Base-by-base conservation (phyloP, 2,329 filamentous ascomycete genomes). In the Neurospora crassa region DNA sequence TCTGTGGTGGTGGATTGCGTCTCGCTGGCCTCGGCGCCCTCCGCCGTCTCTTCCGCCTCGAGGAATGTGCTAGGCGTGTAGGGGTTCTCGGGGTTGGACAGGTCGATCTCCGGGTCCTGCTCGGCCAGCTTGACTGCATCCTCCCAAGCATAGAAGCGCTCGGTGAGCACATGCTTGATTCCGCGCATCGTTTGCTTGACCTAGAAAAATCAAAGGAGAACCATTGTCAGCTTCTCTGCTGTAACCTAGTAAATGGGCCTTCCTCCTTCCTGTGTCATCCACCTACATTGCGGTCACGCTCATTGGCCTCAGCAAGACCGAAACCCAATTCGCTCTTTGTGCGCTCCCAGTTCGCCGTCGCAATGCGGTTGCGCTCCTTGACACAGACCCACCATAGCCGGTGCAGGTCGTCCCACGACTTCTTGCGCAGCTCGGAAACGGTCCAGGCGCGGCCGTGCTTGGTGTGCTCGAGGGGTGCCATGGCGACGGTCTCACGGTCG, bases 361-460 rank as follows among this genome's bases (percentile, higher is more conserved):
- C 86, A 76, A 98, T 88, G 76, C 92, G 88, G 82, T 99, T 99
- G 77, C 92, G 86, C 83, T 99, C 96, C 83, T 92, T 94, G 72
- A 91, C 87, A 80, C 96, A 98, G 70, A 94, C 88, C 93, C 94
- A 99, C 94, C 95, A 99, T 78, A 99, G 85, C 73, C 86, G 85
- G 81, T 98, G 94, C 77, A 99, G 83, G 80, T 98, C 94, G 73
- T 97, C 93, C 92, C 94, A 99, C 74, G 91, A 93, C 83, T 97
- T 97, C 74, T 88, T 86, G 74, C 94, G 88, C 78, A 99, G 85
- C 83, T 99, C 96, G 82, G 93, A 88, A 8, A 92, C 89, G 12
- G 87, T 89, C 96, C 96, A 99, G 40, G 89, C 84, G 70, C 96
- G 88, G 18, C 96, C 96, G 80, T 96, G 91, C 74, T 87, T 84